A percentile compares a stretch with the other conserved stretches of the same genome.
Evolutionary conservation across 495 filamentous ascomycete species (phyloP).

Genomic region (Stereocaulon alpinum): DNA sequence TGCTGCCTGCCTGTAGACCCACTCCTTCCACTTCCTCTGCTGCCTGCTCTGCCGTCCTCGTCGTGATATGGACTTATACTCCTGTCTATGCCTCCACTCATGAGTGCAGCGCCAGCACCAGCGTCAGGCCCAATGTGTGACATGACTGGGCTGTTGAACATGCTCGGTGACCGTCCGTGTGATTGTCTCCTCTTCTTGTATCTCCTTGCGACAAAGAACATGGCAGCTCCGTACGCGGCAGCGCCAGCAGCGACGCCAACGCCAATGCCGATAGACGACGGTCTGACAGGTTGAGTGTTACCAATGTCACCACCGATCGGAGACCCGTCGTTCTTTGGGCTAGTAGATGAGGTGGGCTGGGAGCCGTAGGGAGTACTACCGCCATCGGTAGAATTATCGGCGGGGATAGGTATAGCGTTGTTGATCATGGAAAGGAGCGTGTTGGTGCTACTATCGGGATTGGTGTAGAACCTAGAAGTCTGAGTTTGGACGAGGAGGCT

Average conservation of each 20-base stretch:
- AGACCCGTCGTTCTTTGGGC: constrained; percentile 31
- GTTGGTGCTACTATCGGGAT: constrained; percentile 45
- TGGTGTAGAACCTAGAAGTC: constrained; percentile 60
- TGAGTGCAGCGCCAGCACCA: constrained; percentile 28
- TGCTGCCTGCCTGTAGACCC: constrained; percentile 59
- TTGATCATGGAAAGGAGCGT: constrained; percentile 75
- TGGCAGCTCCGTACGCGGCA: constrained; percentile 91
- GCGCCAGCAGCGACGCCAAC: constrained; percentile 69
- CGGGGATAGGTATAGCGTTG: constrained; percentile 67
- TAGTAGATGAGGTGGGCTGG: constrained; percentile 19
- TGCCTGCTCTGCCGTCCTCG: constrained; percentile 28
- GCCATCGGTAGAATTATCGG: constrained; percentile 37
- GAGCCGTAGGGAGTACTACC: constrained; percentile 23
- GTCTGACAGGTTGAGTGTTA: constrained; percentile 47
- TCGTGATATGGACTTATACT: constrained; percentile 21
- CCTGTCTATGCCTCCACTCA: constrained; percentile 42
- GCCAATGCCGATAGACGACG: constrained; percentile 76
- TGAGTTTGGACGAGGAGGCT: constrained; percentile 55
- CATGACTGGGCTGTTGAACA: constrained; percentile 44
- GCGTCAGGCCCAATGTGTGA: constrained; percentile 39
- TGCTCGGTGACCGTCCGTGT: constrained; percentile 68
- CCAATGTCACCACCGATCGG: constrained; percentile 36
- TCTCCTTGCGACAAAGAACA: constrained; percentile 89
- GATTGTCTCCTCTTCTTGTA: constrained; percentile 80
- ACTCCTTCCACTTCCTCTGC: constrained; percentile 57